phyloP scores from a whole-genome alignment of 2,329 filamentous ascomycete species.

The Aspergillus pseudonomiae region DNA sequence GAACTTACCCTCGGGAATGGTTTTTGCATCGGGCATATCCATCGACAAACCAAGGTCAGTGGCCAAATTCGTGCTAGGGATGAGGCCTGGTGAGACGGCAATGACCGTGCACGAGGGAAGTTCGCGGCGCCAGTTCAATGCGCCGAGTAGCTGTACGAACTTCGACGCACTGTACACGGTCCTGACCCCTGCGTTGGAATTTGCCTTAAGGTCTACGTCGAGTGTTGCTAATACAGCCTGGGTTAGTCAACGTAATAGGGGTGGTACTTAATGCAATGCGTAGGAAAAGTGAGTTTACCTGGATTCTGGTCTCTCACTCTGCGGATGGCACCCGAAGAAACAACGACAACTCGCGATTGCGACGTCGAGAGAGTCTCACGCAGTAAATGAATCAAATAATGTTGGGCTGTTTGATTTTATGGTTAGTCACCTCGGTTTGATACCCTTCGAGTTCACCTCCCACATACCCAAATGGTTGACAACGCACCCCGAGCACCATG shows the following conservation, averaged over 20 bases:
- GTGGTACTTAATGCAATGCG: not conserved
- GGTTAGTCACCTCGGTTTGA: not conserved
- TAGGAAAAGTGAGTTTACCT: conserved; percentile 18
- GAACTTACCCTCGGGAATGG: not conserved
- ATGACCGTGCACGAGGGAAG: conserved; percentile 25
- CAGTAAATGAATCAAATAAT: not conserved
- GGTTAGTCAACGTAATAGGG: not conserved
- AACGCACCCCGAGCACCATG: not conserved
- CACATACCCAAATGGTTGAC: not conserved
- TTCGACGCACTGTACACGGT: conserved; percentile 30
- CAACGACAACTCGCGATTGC: conserved; percentile 25
- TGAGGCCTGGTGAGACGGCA: conserved; percentile 26
- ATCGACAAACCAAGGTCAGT: not conserved
- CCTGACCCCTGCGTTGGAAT: conserved; percentile 18
- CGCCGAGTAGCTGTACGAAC: conserved; percentile 26
- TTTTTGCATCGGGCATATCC: conserved; percentile 1
- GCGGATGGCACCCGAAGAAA: conserved; percentile 30
- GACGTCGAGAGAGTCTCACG: conserved; percentile 21
- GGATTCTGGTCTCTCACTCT: conserved; percentile 24
- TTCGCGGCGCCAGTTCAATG: conserved; percentile 29
- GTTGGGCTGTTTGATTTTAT: not conserved
- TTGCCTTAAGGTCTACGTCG: not conserved
- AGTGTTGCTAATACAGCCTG: not conserved
- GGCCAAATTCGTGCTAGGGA: not conserved
- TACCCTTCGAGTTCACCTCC: not conserved